These are phyloP conservation scores for Penicillium crystallinum DNA, from an alignment of 495 filamentous ascomycete genomes.

Conservation along the genomic window DNA sequence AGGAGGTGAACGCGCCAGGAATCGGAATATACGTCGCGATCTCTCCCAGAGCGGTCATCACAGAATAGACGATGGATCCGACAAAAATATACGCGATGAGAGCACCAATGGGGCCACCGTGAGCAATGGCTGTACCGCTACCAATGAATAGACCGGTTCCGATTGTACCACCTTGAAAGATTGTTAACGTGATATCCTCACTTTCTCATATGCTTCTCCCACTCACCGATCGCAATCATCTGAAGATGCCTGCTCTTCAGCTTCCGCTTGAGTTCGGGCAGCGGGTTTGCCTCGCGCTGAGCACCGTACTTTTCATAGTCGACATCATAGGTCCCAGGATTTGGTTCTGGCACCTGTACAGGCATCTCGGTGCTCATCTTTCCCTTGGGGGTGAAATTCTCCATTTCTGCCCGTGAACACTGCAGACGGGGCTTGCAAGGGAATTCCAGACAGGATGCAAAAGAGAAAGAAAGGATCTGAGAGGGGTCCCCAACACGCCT, in stretches of 20 bases:
- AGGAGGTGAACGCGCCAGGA: conserved; percentile 70
- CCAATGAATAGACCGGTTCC: conserved; percentile 78
- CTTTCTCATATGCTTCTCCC: conserved; percentile 33
- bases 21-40: conserved; percentile 76
- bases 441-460: neutral
- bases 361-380: conserved; percentile 29
- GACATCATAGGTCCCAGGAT: conserved; percentile 20
- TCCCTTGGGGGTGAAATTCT: conserved; percentile 22
- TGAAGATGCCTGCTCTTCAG: conserved; percentile 65
- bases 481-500: conserved; percentile 1
- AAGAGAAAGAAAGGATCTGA: conserved; percentile 10
- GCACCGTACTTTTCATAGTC: conserved; percentile 44
- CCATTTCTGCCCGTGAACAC: conserved; percentile 18
- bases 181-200: conserved; percentile 33
- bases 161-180: conserved; percentile 65
- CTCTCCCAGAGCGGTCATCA: conserved; percentile 57
- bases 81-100: conserved; percentile 65
- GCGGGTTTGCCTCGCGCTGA: conserved; percentile 33
- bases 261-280: conserved; percentile 51
- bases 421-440: neutral
- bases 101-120: conserved; percentile 61
- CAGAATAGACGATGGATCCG: conserved; percentile 57
- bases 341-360: conserved; percentile 18
- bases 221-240: conserved; percentile 67
- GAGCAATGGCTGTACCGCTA: conserved; percentile 62